Percentiles rank a stretch among this genome's conserved stretches.
These are phyloP conservation scores for Manihot esculenta DNA, from an alignment of 441 rosid species.

Conservation along the genomic window DNA sequence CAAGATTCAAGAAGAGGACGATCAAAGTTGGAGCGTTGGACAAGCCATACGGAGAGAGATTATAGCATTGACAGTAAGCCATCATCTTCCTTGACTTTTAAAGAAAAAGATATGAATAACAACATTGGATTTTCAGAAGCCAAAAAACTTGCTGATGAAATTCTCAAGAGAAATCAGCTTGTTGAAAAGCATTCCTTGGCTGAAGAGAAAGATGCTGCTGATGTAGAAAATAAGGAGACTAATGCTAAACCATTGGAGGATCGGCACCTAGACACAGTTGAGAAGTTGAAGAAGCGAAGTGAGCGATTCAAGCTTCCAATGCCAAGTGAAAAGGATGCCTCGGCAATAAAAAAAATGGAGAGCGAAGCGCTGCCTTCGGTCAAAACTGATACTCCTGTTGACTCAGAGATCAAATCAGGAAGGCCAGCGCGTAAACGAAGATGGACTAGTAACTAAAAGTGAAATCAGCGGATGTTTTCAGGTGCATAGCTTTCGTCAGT, in stretches of 20 bases:
- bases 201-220: slow-evolving; percentile 51
- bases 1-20: slow-evolving; percentile 79
- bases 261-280: slow-evolving; percentile 86
- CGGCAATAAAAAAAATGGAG: slow-evolving; percentile 63
- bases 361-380: slow-evolving; percentile 49
- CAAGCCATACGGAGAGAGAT: slow-evolving; percentile 89
- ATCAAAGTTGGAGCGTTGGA: slow-evolving; percentile 92
- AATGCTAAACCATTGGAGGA: slow-evolving; percentile 59
- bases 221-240: slow-evolving; percentile 54
- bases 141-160: slow-evolving; percentile 34
- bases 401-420: slow-evolving; percentile 79
- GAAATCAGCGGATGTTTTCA: slow-evolving; percentile 18
- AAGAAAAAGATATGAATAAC: slow-evolving; percentile 53
- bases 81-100: slow-evolving; percentile 61
- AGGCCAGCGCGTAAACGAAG: slow-evolving; percentile 88
- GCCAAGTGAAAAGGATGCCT: slow-evolving; percentile 75
- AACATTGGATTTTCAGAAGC: slow-evolving; percentile 43
- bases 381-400: slow-evolving; percentile 52
- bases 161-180: slow-evolving; percentile 39
- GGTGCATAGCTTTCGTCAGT: slow-evolving; percentile 13
- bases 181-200: slow-evolving; percentile 38
- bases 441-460: slow-evolving; percentile 69
- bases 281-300: slow-evolving; percentile 96
- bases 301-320: slow-evolving; percentile 97
- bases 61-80: slow-evolving; percentile 52